Evolutionary conservation across 192 early-diverging fungal genomes (phyloP), one percentile per base, ranked within the genome.

Genomic region (Diversispora epigaea): DNA sequence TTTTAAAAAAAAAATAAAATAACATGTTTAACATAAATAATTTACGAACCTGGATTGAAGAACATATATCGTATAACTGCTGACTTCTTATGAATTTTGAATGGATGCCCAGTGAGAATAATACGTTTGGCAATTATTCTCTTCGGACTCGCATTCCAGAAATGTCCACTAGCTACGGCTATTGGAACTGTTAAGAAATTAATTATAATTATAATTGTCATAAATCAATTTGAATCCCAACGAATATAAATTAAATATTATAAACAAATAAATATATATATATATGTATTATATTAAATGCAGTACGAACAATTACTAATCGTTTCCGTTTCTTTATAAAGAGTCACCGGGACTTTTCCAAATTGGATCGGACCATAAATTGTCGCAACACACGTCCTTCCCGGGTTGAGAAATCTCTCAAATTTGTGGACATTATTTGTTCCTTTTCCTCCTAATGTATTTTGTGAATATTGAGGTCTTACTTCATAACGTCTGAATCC

Each of bases 21-120:
- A 19, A 61, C 74, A 6, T 6, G 60, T 12, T n/a, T 21, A 22
- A 56, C 8, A 15, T 43, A 68, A 52, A n/a, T 56, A 64, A 50
- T 44, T 10, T 10, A 17, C 39, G 64, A 71, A 79, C 78, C 75
- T 21, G 93, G 87, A 79, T 92, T 93, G 81, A 95, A 97, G 88
- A 98, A 97, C 96, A 98, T 98, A 83, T 88, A 96, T 60, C 96
- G 92, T 65, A 98, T 87, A 11, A 98, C 96, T 9, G 94, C 95
- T 44, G 91, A 87, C 40, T 93, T 91, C 81, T 93, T 95, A 86
- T 98, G 89, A 73, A 97, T 88, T 82, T 96, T 96, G 89, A 88
- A 98, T 40, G 96, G 95, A 76, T 97, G 91, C 52, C 96, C 97
- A 2, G 95, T 96, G 46, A 99, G 88, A 52, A 97, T 86, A 43